Base-by-base conservation (phyloP, 495 filamentous ascomycete genomes). In the Jackrogersella multiformis region DNA sequence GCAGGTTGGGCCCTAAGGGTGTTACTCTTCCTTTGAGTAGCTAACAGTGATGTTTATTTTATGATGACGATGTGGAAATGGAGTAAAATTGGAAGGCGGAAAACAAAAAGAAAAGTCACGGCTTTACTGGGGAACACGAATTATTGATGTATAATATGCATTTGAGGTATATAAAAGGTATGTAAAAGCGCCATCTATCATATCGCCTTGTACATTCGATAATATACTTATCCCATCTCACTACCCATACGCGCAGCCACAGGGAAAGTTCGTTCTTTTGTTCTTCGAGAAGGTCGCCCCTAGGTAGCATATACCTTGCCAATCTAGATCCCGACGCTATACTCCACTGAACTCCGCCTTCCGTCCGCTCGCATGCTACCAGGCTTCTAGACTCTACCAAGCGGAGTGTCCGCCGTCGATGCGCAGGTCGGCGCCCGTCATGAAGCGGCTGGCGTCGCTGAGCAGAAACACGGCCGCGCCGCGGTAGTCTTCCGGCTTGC, bases 361-460 rank as follows among this genome's bases (percentile, higher is more conserved):
- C 12, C 34, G 16, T 16, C 4, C 5, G 13, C 2, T 16, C 13
- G 4, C 34, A 1, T 34, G 16, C 15, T 21, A 24, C 23, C n/a
- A 4, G 13, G 32, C 30, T 2, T 18, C 13, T 15, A 7, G 20
- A 4, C 9, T 39, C 66, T 85, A 95, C 92, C 92, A 94, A 10
- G 90, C 89, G 55, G 85, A 81, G 76, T 94, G 92, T 8, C 92
- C 92, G 18, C 91, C 92, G 74, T 95, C 91, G 57, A 94, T 92
- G 51, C 90, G 82, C 75, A 95, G 69, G 75, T 96, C 92, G 18
- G 86, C 83, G 0, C 89, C 92, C 13, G 89, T 93, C 91, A 96
- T 96, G 78, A 92, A 96, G 70, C 86, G 88, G 78, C 90, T 93
- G 21, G 92, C 94, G 70, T 96, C 89, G 65, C 90, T 92, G 46